These are phyloP conservation scores for Fragaria ananassa DNA, from an alignment of 306 rosid genomes.

Conservation along the genomic window DNA sequence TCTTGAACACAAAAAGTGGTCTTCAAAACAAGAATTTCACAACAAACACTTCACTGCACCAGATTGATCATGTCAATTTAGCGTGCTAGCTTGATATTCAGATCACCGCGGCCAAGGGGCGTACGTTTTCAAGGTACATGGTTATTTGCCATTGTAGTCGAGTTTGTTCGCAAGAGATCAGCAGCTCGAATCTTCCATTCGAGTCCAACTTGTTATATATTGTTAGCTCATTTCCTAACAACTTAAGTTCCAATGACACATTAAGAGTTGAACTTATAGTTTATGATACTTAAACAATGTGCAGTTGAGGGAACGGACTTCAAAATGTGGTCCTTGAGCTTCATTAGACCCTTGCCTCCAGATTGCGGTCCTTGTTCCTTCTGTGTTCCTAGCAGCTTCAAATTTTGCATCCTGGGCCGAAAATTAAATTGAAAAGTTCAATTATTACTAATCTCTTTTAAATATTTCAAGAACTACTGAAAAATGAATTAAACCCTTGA, in stretches of 20 bases:
- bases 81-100: not conserved
- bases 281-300: not conserved
- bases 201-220: not conserved
- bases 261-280: not conserved
- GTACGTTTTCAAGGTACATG: not conserved
- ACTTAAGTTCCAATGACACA: not conserved
- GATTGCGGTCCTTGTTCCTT: conserved; percentile 32
- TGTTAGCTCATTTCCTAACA: not conserved
- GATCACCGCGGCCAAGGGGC: not conserved
- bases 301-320: not conserved
- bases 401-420: conserved; percentile 4
- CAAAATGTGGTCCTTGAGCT: conserved; percentile 18
- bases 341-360: conserved; percentile 20
- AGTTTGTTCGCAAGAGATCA: not conserved
- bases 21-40: not conserved
- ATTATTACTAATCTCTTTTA: conserved; percentile 1
- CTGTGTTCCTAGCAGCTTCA: conserved; percentile 13
- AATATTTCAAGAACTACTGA: not conserved
- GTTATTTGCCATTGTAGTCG: not conserved
- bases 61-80: conserved; percentile 8
- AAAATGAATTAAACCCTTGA: conserved; percentile 12
- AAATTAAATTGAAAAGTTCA: not conserved
- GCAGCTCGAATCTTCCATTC: not conserved
- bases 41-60: not conserved
- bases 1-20: not conserved